A percentile compares a stretch with the other conserved stretches of the same genome.
Evolutionary conservation across 495 filamentous ascomycete genomes (phyloP).

Genomic region (Aspergillus bridgeri): DNA sequence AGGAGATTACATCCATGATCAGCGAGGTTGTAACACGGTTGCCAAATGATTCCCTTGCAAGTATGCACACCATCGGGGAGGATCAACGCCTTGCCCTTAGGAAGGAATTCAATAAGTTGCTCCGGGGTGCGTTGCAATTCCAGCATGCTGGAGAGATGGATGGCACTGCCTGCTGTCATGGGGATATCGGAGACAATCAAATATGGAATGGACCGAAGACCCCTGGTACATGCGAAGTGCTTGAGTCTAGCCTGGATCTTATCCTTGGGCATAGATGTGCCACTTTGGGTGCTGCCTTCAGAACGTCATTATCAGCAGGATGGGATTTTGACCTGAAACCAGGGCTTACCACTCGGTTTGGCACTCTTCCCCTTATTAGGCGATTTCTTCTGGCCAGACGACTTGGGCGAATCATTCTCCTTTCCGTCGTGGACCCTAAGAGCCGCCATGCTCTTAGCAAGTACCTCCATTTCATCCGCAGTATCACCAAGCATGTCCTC

Average conservation of each 20-base stretch:
- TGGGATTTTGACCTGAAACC: neutral
- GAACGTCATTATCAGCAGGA: neutral
- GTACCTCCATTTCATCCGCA: neutral
- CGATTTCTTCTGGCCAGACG: slow-evolving; percentile 13
- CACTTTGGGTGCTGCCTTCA: neutral
- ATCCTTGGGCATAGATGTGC: slow-evolving; percentile 10
- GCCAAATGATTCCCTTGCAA: slow-evolving; percentile 37
- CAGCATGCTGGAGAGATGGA: slow-evolving; percentile 45
- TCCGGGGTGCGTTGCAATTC: slow-evolving; percentile 37
- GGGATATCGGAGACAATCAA: slow-evolving; percentile 36
- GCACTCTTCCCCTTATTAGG: slow-evolving; percentile 21
- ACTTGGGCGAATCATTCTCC: slow-evolving; percentile 6
- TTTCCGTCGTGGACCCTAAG: slow-evolving; percentile 1
- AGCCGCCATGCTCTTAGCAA: neutral
- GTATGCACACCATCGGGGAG: slow-evolving; percentile 22
- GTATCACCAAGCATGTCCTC: slow-evolving; percentile 12
- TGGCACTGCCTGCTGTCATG: slow-evolving; percentile 35
- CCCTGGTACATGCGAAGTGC: slow-evolving; percentile 34
- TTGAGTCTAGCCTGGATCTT: slow-evolving; percentile 18
- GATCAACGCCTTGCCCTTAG: slow-evolving; percentile 25
- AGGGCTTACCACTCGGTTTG: slow-evolving; percentile 13
- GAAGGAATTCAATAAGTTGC: slow-evolving; percentile 38
- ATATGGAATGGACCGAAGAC: slow-evolving; percentile 46
- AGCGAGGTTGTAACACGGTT: slow-evolving; percentile 26
- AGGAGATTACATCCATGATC: slow-evolving; percentile 44